Evolutionary conservation across 108 stramenopile species (phyloP).

Genomic region (Skeletonema tropicum): DNA sequence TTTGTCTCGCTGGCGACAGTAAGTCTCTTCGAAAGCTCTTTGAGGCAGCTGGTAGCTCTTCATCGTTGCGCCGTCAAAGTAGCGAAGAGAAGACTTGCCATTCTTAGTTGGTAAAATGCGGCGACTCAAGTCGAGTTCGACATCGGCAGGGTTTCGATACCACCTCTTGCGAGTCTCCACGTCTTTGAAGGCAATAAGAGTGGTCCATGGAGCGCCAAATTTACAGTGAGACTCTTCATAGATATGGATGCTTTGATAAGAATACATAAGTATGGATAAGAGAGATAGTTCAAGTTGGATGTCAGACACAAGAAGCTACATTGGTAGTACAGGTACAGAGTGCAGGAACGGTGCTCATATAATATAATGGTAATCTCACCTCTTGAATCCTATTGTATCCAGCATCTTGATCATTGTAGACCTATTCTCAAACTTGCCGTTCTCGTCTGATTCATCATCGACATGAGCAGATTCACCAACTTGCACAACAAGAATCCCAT

Average conservation of each 20-base stretch:
- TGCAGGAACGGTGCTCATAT: neutral
- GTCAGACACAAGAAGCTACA: neutral
- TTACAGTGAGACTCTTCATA: conserved; percentile 60
- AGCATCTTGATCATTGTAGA: conserved; percentile 53
- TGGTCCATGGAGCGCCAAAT: conserved; percentile 66
- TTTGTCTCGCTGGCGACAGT: conserved; percentile 38
- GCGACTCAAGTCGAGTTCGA: conserved; percentile 62
- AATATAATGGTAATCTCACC: neutral
- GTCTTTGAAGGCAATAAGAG: conserved; percentile 62
- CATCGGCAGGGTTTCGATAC: conserved; percentile 58
- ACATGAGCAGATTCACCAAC: conserved; percentile 42
- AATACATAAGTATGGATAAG: neutral
- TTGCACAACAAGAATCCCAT: conserved; percentile 57
- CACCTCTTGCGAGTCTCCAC: conserved; percentile 48
- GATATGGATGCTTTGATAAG: conserved; percentile 30
- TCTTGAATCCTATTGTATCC: conserved; percentile 56
- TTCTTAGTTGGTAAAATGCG: conserved; percentile 50
- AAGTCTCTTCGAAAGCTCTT: conserved; percentile 54
- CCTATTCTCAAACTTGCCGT: conserved; percentile 51
- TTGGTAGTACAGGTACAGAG: no score
- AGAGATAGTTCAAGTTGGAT: neutral
- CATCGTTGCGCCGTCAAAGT: conserved; percentile 84
- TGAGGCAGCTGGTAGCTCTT: conserved; percentile 60
- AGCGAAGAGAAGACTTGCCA: conserved; percentile 51
- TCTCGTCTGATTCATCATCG: conserved; percentile 1